Base-by-base conservation (phyloP, 1,284 basidiomycete species). In the Trichosporon ovoides region DNA sequence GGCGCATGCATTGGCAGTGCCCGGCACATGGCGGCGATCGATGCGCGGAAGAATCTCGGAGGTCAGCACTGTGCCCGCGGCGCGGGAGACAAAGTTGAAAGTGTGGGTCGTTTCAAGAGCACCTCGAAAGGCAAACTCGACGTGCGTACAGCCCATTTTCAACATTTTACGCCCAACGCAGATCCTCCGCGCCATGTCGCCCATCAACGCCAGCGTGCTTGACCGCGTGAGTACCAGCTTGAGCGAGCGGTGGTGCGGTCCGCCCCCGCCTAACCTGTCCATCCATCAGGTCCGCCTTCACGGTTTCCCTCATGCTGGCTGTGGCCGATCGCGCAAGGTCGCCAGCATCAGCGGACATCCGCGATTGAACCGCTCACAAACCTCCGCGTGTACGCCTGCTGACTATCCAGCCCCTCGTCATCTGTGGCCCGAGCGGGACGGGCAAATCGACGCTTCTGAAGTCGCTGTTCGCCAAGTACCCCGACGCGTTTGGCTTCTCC, bases 371-470 rank as follows among this genome's bases (percentile, higher is more conserved):
- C 16, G 37, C 37, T 14, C 37, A 10, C 37, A 2, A 38, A 18
- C 37, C 18, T 18, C 37, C n/a, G n/a, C 7, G 16, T n/a, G 18
- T 3, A n/a, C 14, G 2, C 11, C 13, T 19, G 43, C 43, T 48
- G 24, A 48, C 43, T 34, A 20, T 40, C 43, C 59, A 79, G 77
- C 89, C 88, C 10, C 82, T 91, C 56, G 85, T 91, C 40, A 80
- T 90, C 52, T 89, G 85, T 62, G 89, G 89, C 0, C 89, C 88
- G 0, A 94, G 91, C 1, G 95, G 95, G 20, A 89, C 93, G 2
- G 95, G 95, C 56, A 98, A 98, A 77, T 91, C 88, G 69, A 96
- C 95, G 0, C 85, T 98, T 54, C 83, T 98, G 60, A 84, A 84
- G 62, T 85, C 85, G 52, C 85, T 99, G 52, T 92, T 98, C 71